Percentiles rank a stretch among this genome's conserved stretches.
Conservation (phyloP, 2,329 filamentous ascomycete genomes). For the Diaporthe sp. region DNA sequence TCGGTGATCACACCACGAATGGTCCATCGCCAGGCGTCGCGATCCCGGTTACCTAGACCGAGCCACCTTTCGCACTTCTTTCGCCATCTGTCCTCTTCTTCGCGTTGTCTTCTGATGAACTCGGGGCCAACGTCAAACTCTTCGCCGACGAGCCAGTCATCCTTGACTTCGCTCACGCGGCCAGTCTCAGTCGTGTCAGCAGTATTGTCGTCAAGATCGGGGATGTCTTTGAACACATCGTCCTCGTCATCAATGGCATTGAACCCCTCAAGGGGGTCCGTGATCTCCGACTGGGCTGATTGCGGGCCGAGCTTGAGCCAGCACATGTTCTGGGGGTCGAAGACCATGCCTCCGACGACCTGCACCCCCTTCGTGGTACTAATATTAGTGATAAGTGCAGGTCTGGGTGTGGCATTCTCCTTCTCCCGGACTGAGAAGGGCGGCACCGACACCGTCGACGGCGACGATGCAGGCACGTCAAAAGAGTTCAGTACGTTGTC, state of each 20-base stretch:
- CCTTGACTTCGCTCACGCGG: conserved; percentile 73
- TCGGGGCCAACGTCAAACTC: conserved; percentile 98
- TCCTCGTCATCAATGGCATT: conserved; percentile 88
- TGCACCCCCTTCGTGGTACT: conserved; percentile 88
- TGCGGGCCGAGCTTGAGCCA: conserved; percentile 85
- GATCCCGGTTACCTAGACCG: conserved; percentile 67
- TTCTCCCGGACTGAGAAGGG: conserved; percentile 65
- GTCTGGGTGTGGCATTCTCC: conserved; percentile 71
- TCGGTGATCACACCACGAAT: conserved; percentile 70
- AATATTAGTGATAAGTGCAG: conserved; percentile 93
- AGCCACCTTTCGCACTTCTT: conserved; percentile 92
- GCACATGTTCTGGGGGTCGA: conserved; percentile 96
- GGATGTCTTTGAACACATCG: conserved; percentile 95
- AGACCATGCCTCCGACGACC: conserved; percentile 98
- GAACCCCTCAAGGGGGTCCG: conserved; percentile 74
- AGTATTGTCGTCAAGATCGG: conserved; percentile 83
- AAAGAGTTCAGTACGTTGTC: conserved; percentile 88
- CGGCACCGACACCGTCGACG: conserved; percentile 60
- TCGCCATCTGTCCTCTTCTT: conserved; percentile 93
- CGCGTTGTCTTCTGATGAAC: conserved; percentile 88
- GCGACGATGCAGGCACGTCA: conserved; percentile 72
- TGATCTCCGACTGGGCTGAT: conserved; percentile 60
- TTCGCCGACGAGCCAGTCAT: conserved; percentile 90
- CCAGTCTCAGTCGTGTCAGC: conserved; percentile 64
- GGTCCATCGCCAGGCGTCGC: conserved; percentile 82